These are phyloP conservation scores for Anaeromyces robustus DNA, from an alignment of 192 early-diverging fungal genomes.

Conservation along the genomic window DNA sequence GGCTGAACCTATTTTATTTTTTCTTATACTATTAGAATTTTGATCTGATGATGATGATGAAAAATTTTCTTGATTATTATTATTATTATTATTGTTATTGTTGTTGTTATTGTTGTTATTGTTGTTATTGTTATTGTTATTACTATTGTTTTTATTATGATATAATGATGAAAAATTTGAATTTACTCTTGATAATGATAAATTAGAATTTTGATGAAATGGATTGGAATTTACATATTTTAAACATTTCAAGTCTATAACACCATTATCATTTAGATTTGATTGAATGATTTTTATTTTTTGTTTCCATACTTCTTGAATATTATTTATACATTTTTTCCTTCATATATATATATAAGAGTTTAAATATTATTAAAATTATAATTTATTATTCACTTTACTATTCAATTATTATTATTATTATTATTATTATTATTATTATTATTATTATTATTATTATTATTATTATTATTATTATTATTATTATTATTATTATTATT, in stretches of 20 bases:
- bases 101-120: too few relatives aligned
- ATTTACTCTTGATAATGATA: too few relatives aligned
- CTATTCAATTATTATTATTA: not conserved
- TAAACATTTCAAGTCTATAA: not conserved
- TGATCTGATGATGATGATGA: not conserved
- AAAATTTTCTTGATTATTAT: too few relatives aligned
- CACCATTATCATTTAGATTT: not conserved
- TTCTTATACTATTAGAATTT: not conserved
- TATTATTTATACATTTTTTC: slow-evolving; percentile 8
- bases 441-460: not conserved
- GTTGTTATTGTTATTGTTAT: too few relatives aligned
- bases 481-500: not conserved
- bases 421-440: not conserved
- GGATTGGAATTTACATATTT: not conserved
- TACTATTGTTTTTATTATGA: too few relatives aligned
- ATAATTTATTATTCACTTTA: not conserved
- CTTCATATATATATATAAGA: not conserved
- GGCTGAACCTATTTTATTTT: not conserved
- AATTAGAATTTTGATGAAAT: not conserved
- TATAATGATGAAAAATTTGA: too few relatives aligned
- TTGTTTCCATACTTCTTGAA: slow-evolving; percentile 9
- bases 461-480: not conserved
- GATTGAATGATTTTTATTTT: slow-evolving; percentile 1
- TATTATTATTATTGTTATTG: too few relatives aligned
- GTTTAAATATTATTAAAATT: not conserved